Percentiles rank a stretch among this genome's conserved stretches.
phyloP scores from a whole-genome alignment of 2,329 filamentous ascomycete species.

The Cercospora citrullina region DNA sequence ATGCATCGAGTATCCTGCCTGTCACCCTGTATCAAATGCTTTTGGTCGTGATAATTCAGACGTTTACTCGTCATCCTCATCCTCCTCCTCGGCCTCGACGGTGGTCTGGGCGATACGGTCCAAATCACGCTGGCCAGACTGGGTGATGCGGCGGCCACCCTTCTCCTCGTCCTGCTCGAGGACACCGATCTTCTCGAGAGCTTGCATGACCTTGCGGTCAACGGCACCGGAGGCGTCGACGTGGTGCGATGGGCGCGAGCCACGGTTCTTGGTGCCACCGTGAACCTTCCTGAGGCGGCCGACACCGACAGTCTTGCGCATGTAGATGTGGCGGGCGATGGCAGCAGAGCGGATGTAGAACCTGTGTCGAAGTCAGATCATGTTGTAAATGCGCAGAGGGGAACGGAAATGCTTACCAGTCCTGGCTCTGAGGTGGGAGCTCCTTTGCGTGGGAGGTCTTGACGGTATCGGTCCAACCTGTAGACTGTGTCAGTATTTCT shows the following conservation, averaged over 20 bases:
- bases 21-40: constrained; percentile 15
- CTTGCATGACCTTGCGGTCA: constrained; percentile 96
- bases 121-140: constrained; percentile 97
- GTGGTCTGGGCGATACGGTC: constrained; percentile 66
- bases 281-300: constrained; percentile 96
- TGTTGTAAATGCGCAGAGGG: neutral
- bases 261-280: constrained; percentile 90
- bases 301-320: constrained; percentile 98
- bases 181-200: constrained; percentile 98
- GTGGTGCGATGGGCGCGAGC: constrained; percentile 86
- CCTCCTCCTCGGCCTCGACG: constrained; percentile 54
- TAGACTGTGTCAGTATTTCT: constrained; percentile 49
- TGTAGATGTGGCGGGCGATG: constrained; percentile 96
- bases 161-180: constrained; percentile 97
- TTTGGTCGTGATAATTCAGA: constrained; percentile 9
- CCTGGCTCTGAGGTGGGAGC: constrained; percentile 94
- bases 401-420: constrained; percentile 72
- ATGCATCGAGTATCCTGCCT: constrained; percentile 19
- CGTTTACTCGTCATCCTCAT: constrained; percentile 42
- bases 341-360: constrained; percentile 85
- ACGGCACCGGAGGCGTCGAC: constrained; percentile 92
- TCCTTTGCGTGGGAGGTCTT: constrained; percentile 97
- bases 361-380: constrained; percentile 39
- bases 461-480: constrained; percentile 99
- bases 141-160: constrained; percentile 96